A percentile compares a stretch with the other conserved stretches of the same genome.
These are phyloP conservation scores for Cutaneotrichosporon dermatis DNA, from an alignment of 1,284 basidiomycete genomes.

Conservation along the genomic window DNA sequence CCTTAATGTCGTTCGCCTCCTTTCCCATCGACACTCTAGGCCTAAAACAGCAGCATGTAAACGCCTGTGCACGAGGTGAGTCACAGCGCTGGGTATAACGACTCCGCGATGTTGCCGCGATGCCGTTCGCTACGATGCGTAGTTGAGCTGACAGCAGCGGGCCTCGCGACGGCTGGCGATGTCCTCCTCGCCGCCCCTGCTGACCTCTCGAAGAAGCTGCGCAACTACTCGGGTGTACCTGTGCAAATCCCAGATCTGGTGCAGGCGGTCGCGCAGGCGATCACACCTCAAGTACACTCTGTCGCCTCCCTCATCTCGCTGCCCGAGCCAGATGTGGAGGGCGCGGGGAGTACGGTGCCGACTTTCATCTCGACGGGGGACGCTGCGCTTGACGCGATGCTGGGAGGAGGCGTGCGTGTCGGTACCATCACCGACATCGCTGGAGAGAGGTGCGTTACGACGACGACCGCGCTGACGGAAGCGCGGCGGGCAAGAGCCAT, in stretches of 20 bases:
- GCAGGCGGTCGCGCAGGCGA: conserved; percentile 20
- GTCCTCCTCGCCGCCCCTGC: conserved; percentile 37
- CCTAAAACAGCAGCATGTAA: conserved; percentile 24
- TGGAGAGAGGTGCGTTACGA: conserved; percentile 68
- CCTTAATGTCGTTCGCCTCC: conserved; percentile 34
- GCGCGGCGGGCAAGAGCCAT: conserved; percentile 83
- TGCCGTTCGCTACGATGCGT: too few relatives aligned
- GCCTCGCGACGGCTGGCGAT: conserved; percentile 35
- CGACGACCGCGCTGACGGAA: conserved; percentile 41
- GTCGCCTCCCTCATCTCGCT: conserved; percentile 21
- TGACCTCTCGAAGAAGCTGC: conserved; percentile 37
- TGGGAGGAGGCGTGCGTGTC: conserved; percentile 70
- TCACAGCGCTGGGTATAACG: neutral
- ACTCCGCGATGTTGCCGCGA: too few relatives aligned
- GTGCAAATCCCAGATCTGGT: conserved; percentile 21
- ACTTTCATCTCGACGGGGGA: conserved; percentile 61
- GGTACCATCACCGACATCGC: conserved; percentile 77
- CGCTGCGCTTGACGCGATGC: conserved; percentile 57
- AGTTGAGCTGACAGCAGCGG: conserved; percentile 23
- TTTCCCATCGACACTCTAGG: conserved; percentile 34
- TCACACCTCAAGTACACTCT: conserved; percentile 24
- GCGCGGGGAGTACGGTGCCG: neutral
- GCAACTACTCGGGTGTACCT: conserved; percentile 6
- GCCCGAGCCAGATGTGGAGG: neutral
- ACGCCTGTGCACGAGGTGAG: conserved; percentile 34